Evolutionary conservation across 345 rosid species (phyloP).

Genomic region (Eucalyptus curtisii): DNA sequence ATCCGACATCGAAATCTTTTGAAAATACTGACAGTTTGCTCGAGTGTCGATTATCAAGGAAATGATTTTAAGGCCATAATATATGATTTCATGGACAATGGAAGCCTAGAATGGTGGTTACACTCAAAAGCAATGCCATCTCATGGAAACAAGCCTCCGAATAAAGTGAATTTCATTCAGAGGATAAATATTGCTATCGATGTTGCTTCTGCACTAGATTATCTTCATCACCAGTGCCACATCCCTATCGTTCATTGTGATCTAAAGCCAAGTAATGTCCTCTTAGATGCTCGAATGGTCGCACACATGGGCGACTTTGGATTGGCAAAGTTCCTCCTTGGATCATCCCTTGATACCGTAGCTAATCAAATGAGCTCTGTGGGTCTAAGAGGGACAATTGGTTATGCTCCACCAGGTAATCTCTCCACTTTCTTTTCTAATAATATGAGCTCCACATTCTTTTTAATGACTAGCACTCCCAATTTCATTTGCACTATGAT

Average conservation of each 20-base stretch:
- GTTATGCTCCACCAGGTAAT: neutral
- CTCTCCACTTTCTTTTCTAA: neutral
- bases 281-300: neutral
- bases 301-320: neutral
- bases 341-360: neutral
- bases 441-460: neutral
- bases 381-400: neutral
- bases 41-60: neutral
- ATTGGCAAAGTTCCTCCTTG: neutral
- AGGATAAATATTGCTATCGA: neutral
- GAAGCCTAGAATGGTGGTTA: constrained; percentile 1
- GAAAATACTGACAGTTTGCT: neutral
- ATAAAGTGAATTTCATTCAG: neutral
- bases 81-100: neutral
- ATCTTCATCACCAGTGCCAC: neutral
- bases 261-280: neutral
- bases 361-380: neutral
- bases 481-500: neutral
- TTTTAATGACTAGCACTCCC: neutral
- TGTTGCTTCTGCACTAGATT: neutral
- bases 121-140: neutral
- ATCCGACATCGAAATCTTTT: neutral
- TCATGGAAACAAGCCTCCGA: neutral
- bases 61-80: neutral
- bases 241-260: neutral